Conservation (phyloP, 345 rosid genomes). For the Camelina sativa region DNA sequence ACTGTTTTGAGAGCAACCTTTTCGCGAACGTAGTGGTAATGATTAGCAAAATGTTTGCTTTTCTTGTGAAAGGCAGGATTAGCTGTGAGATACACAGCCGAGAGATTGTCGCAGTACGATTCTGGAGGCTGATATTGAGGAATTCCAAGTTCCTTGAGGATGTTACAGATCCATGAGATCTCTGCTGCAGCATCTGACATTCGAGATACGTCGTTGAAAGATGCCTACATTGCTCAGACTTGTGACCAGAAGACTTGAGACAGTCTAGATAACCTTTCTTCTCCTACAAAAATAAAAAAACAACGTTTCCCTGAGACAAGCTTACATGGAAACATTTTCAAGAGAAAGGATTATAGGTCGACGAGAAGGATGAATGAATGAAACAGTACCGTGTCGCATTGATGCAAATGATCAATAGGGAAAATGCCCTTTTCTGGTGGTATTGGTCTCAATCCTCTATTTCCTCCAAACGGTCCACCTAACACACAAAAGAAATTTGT, state of each 20-base stretch:
- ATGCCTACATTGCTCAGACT: constrained; percentile 8
- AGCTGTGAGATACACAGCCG: too few species aligned
- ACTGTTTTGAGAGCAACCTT: too few species aligned
- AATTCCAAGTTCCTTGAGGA: too few species aligned
- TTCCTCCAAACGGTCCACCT: constrained; percentile 12
- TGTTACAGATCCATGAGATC: too few species aligned
- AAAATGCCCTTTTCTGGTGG: constrained; percentile 13
- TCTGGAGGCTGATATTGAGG: too few species aligned
- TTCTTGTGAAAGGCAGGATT: too few species aligned
- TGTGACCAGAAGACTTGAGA: constrained; percentile 4
- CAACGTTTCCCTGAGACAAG: background rate
- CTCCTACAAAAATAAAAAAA: background rate
- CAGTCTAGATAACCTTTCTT: background rate
- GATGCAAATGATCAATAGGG: constrained; percentile 4
- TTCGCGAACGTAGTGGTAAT: too few species aligned
- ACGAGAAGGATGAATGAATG: background rate
- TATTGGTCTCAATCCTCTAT: constrained; percentile 17
- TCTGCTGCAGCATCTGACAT: background rate
- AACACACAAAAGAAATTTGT: background rate
- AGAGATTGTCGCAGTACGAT: too few species aligned
- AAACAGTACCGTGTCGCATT: background rate
- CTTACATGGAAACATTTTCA: background rate
- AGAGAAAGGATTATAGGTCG: background rate
- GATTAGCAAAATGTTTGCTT: too few species aligned
- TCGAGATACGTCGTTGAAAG: background rate